These are phyloP conservation scores for Hygrophila difformis DNA, from an alignment of 257 asterid genomes.

Conservation along the genomic window DNA sequence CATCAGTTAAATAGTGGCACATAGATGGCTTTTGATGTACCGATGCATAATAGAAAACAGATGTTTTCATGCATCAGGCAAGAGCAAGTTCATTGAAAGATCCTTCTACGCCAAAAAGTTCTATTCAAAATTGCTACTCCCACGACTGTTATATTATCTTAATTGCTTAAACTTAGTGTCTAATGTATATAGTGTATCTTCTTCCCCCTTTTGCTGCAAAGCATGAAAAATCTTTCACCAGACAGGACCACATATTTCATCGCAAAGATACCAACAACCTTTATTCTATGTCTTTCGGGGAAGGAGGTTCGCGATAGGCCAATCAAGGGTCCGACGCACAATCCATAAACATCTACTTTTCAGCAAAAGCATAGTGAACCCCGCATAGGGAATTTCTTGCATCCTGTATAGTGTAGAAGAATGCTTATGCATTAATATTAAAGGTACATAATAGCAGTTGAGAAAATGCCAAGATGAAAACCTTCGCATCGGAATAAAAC, in stretches of 20 bases:
- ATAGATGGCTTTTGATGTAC: not conserved
- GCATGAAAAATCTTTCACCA: not conserved
- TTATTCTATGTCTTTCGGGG: no score
- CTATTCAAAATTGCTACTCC: no score
- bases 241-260: not conserved
- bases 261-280: not conserved
- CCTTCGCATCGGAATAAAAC: constrained; percentile 15
- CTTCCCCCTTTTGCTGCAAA: not conserved
- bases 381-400: constrained; percentile 8
- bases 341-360: constrained; percentile 9
- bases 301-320: not conserved
- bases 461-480: constrained; percentile 24
- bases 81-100: no score
- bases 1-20: not conserved
- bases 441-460: constrained; percentile 9
- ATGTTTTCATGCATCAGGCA: no score
- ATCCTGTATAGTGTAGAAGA: constrained; percentile 9
- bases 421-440: not conserved
- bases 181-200: no score
- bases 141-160: no score
- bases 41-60: not conserved
- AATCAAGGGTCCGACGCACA: constrained; percentile 11
- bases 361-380: constrained; percentile 16
- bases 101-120: no score
- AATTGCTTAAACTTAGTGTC: no score